A percentile compares a stretch with the other conserved stretches of the same genome.
Evolutionary conservation across 31 red algal species (phyloP).

Genomic region (Porphyra umbilicalis): DNA sequence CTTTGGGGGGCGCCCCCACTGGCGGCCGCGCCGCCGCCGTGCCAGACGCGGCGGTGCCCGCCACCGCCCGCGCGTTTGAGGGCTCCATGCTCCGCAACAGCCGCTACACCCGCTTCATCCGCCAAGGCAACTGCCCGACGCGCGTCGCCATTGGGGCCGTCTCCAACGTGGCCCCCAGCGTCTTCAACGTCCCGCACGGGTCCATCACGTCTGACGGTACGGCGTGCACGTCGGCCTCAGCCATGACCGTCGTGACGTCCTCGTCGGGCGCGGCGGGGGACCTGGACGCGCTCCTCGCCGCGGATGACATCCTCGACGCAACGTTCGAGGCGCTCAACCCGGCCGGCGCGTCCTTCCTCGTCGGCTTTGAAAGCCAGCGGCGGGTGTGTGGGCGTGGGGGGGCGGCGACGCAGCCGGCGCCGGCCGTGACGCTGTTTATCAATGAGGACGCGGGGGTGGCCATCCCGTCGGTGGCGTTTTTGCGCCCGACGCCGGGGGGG

Average conservation of each 20-base stretch:
- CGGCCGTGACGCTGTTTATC: neutral
- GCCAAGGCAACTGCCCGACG: slow-evolving; percentile 33
- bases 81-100: neutral
- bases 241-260: slow-evolving; percentile 21
- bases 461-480: neutral
- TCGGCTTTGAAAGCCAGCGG: slow-evolving; percentile 32
- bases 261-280: neutral
- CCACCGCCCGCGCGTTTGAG: neutral
- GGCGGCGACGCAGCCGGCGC: neutral
- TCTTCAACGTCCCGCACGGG: slow-evolving; percentile 34
- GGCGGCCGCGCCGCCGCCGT: too few species aligned
- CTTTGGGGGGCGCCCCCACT: too few species aligned
- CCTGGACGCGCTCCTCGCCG: neutral
- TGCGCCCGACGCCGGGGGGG: neutral
- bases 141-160: slow-evolving; percentile 21
- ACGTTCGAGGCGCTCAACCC: slow-evolving; percentile 19
- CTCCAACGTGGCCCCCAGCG: slow-evolving; percentile 4
- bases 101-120: slow-evolving; percentile 26
- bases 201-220: slow-evolving; percentile 34
- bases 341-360: slow-evolving; percentile 44
- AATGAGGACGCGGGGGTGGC: neutral
- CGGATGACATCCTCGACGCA: neutral
- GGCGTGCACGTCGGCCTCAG: slow-evolving; percentile 23
- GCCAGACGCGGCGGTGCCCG: too few species aligned
- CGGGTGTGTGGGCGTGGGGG: slow-evolving; percentile 23